Percentiles rank a stretch among this genome's conserved stretches.
phyloP scores from a whole-genome alignment of 805 yeast species.

The Yamadazyma philogaea region DNA sequence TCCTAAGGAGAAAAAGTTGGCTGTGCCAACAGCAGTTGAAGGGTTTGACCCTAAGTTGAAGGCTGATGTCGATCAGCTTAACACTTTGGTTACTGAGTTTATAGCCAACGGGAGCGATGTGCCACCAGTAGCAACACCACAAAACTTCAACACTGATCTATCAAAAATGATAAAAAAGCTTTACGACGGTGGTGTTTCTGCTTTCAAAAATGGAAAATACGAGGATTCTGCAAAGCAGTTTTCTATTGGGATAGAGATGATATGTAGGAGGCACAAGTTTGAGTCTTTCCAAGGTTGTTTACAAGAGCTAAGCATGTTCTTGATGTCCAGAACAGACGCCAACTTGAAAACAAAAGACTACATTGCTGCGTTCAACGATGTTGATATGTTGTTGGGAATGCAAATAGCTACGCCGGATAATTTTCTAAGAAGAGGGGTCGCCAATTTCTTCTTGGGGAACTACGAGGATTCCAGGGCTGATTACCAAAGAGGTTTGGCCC shows the following conservation, averaged over 20 bases:
- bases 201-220: constrained; percentile 53
- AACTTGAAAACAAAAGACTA: constrained; percentile 52
- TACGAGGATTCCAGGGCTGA: constrained; percentile 60
- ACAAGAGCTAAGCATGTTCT: constrained; percentile 62
- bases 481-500: constrained; percentile 71
- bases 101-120: constrained; percentile 45
- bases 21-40: constrained; percentile 18
- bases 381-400: constrained; percentile 60
- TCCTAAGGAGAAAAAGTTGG: constrained; percentile 25
- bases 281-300: constrained; percentile 71
- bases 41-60: constrained; percentile 26
- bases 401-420: constrained; percentile 64
- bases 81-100: constrained; percentile 35
- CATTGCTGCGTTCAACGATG: constrained; percentile 63
- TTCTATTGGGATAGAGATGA: constrained; percentile 64
- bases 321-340: constrained; percentile 72
- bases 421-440: constrained; percentile 68
- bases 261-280: constrained; percentile 64
- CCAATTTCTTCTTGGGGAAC: constrained; percentile 59
- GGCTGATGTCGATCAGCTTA: constrained; percentile 43
- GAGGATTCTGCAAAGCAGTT: constrained; percentile 63
- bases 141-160: constrained; percentile 53
- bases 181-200: constrained; percentile 59
- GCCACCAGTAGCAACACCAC: constrained; percentile 53
- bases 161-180: constrained; percentile 61